These are phyloP conservation scores for Spergularia bocconei DNA, from an alignment of 148 eudicot genomes.

Conservation along the genomic window DNA sequence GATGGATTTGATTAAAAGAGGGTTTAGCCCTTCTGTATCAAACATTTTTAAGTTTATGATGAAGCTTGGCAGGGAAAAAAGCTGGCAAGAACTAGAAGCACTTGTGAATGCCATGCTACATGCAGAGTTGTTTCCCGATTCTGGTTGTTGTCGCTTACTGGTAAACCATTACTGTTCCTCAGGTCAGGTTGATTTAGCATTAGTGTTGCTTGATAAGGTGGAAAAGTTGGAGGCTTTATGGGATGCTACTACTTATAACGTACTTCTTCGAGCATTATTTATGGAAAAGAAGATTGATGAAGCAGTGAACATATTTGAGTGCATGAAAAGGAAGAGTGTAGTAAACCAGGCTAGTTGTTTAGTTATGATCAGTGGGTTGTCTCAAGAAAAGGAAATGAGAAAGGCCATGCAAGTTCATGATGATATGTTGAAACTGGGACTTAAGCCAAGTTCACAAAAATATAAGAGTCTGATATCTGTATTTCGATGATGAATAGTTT, in stretches of 20 bases:
- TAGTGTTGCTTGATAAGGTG: constrained; percentile 57
- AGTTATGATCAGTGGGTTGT: constrained; percentile 63
- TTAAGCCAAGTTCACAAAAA: constrained; percentile 59
- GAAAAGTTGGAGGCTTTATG: constrained; percentile 38
- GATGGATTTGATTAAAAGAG: constrained; percentile 48
- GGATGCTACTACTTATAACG: constrained; percentile 54
- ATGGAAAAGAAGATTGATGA: constrained; percentile 52
- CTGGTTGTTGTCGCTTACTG: constrained; percentile 51
- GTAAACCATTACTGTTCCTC: constrained; percentile 53
- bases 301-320: constrained; percentile 53
- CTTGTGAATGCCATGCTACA: constrained; percentile 45
- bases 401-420: constrained; percentile 87
- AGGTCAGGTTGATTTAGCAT: constrained; percentile 50
- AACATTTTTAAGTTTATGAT: constrained; percentile 44
- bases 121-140: constrained; percentile 46
- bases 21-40: constrained; percentile 36
- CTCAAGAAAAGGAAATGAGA: constrained; percentile 59
- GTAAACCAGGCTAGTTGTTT: constrained; percentile 60
- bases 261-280: constrained; percentile 53
- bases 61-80: constrained; percentile 41
- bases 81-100: constrained; percentile 61
- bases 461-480: constrained; percentile 67
- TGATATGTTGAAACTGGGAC: constrained; percentile 80
- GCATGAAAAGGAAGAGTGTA: constrained; percentile 52
- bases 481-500: constrained; percentile 40